Percentiles rank a stretch among this genome's conserved stretches.
These are phyloP conservation scores for Aspergillus asperescens DNA, from an alignment of 495 filamentous ascomycete species.

Conservation along the genomic window DNA sequence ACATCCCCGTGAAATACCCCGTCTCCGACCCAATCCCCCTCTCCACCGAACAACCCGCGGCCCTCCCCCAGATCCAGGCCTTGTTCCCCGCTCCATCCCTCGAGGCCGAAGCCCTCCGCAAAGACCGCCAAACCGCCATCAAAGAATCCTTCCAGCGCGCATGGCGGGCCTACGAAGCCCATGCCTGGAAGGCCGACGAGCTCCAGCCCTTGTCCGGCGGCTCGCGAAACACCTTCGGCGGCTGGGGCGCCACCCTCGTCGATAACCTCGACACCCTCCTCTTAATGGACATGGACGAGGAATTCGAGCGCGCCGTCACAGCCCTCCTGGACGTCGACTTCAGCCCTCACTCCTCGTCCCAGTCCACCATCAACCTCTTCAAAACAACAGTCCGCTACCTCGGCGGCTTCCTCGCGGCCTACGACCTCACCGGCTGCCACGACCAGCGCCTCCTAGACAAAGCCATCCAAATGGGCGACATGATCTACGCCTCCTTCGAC, in stretches of 20 bases:
- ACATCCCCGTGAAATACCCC: slow-evolving; percentile 7
- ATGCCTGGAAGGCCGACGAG: slow-evolving; percentile 68
- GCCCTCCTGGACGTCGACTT: slow-evolving; percentile 70
- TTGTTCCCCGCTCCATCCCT: background rate
- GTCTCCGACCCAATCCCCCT: background rate
- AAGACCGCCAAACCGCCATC: slow-evolving; percentile 37
- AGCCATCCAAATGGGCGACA: slow-evolving; percentile 31
- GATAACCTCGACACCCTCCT: slow-evolving; percentile 83
- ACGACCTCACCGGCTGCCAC: slow-evolving; percentile 41
- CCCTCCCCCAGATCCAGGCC: slow-evolving; percentile 6
- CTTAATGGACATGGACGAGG: slow-evolving; percentile 76
- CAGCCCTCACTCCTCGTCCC: slow-evolving; percentile 36
- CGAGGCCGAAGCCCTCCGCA: slow-evolving; percentile 1
- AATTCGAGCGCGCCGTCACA: slow-evolving; percentile 70
- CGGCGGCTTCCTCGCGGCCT: slow-evolving; percentile 47
- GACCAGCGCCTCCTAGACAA: slow-evolving; percentile 31
- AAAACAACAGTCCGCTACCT: slow-evolving; percentile 48
- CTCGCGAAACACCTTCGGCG: slow-evolving; percentile 63
- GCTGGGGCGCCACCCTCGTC: slow-evolving; percentile 78
- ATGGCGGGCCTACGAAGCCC: slow-evolving; percentile 59
- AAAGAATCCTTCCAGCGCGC: slow-evolving; percentile 54
- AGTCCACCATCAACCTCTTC: slow-evolving; percentile 40
- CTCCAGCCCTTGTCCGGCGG: slow-evolving; percentile 53
- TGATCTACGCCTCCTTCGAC: slow-evolving; percentile 38
- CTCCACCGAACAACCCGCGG: background rate